Evolutionary conservation across 2,329 filamentous ascomycete genomes (phyloP).

Genomic region (Aschersonia sp.): DNA sequence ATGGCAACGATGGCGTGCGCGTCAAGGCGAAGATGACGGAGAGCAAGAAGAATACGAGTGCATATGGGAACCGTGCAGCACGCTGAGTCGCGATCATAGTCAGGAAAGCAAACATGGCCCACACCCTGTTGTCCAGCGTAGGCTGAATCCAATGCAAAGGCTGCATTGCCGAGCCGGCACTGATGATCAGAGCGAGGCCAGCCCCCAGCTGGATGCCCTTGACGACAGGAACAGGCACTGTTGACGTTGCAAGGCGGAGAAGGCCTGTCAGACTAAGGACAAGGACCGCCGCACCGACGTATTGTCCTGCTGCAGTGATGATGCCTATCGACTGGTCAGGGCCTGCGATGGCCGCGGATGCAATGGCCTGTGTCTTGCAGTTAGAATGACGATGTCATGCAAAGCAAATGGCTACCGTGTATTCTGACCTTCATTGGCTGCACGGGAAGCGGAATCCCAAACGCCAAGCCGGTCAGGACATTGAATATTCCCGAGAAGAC

Average conservation of each 20-base stretch:
- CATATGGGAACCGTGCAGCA: conserved; percentile 59
- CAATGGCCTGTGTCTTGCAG: conserved; percentile 48
- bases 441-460: conserved; percentile 81
- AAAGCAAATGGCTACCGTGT: background rate
- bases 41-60: conserved; percentile 54
- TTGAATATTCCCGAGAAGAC: conserved; percentile 85
- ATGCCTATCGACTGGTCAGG: conserved; percentile 34
- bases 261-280: conserved; percentile 68
- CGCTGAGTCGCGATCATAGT: conserved; percentile 55
- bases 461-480: conserved; percentile 64
- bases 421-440: conserved; percentile 60
- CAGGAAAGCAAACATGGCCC: conserved; percentile 61
- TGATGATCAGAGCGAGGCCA: conserved; percentile 68
- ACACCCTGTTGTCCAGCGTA: conserved; percentile 64
- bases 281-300: conserved; percentile 60
- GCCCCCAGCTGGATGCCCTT: conserved; percentile 94
- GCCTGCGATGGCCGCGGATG: conserved; percentile 69
- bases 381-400: background rate
- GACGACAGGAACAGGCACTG: conserved; percentile 74
- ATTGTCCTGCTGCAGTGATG: conserved; percentile 64
- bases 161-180: conserved; percentile 54
- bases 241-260: conserved; percentile 56
- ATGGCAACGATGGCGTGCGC: background rate
- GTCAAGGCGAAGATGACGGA: conserved; percentile 51
- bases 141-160: conserved; percentile 55